Evolutionary conservation across 352 stramenopile species (phyloP), one percentile per base, ranked within the genome.

Genomic region (Halophytophthora batemanensis): DNA sequence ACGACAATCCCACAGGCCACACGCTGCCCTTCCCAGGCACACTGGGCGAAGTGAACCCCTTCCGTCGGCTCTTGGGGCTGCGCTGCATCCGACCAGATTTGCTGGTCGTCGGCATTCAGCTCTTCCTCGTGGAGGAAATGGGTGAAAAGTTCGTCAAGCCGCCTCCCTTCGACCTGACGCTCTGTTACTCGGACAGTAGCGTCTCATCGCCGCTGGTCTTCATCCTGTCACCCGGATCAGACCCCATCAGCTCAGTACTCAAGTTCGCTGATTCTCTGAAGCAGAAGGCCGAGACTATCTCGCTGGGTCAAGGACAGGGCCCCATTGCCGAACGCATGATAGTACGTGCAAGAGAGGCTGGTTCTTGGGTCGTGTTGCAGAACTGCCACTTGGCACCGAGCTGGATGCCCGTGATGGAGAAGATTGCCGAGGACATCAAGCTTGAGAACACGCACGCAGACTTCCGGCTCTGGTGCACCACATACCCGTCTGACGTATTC

Each of bases 401-500:
- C 31, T 98, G 93, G 93, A 98, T 98, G 93, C 82, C 82, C 3
- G 76, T 82, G 11, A 93, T 98, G 69, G 93, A 98, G 56, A 93
- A 93, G 43, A 96, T 97, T 36, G 79, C 90, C 4, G 86, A 94
- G 50, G 69, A 90, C 34, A 84, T 93, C 53, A 90, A 87, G 36
- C 53, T 69, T 23, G 68, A 96, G 17, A 87, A 86, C 53, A 90
- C 78, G 0, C 86, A 98, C 55, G 45, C 61, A 8, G 76, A 95
- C 37, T 98, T 98, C 61, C 78, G 93, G 15, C 59, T 98, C 19
- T 98, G 93, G 93, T 97, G 86, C 56, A 98, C 93, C 13, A 98
- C 90, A 28, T 98, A 98, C 53, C 93, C 93, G 19, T 96, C 85
- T 14, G 77, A 95, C 43, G 87, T 97, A 12, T 98, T 98, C 56